Conservation (phyloP, 345 rosid genomes). For the Erysimum cheiranthoides region DNA sequence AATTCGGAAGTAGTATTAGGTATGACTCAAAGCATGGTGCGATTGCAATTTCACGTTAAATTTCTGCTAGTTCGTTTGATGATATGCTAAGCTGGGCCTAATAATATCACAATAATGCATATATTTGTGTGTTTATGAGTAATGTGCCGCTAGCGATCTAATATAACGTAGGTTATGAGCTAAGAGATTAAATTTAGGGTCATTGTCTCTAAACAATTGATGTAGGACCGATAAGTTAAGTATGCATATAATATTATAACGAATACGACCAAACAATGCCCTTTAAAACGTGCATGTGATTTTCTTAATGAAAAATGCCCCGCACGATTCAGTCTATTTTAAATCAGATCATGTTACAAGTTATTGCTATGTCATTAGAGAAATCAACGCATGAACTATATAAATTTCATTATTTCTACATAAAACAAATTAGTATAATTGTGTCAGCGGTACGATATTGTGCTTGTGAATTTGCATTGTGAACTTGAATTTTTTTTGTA, state of each 20-base stretch:
- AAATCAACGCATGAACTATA: background rate
- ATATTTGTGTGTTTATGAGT: background rate
- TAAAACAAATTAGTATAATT: background rate
- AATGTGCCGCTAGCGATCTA: slow-evolving; percentile 12
- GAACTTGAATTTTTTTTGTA: background rate
- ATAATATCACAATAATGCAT: slow-evolving; percentile 5
- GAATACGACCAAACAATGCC: slow-evolving; percentile 20
- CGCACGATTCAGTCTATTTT: slow-evolving; percentile 20
- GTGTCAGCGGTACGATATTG: background rate
- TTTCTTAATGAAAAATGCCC: slow-evolving; percentile 13
- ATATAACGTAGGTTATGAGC: background rate
- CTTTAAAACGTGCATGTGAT: slow-evolving; percentile 25
- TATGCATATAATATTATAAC: background rate
- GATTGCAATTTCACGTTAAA: background rate
- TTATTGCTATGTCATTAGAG: background rate
- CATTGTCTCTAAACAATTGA: slow-evolving; percentile 22
- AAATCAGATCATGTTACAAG: background rate
- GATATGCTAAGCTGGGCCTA: background rate
- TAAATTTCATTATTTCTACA: background rate
- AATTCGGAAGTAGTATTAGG: too few species aligned
- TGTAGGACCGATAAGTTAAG: slow-evolving; percentile 17
- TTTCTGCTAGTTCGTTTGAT: background rate
- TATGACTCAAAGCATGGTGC: background rate
- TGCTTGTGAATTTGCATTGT: background rate
- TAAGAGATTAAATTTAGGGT: slow-evolving; percentile 30